These are phyloP conservation scores for Suillus clintonianus DNA, from an alignment of 768 basidiomycete genomes.

Conservation along the genomic window DNA sequence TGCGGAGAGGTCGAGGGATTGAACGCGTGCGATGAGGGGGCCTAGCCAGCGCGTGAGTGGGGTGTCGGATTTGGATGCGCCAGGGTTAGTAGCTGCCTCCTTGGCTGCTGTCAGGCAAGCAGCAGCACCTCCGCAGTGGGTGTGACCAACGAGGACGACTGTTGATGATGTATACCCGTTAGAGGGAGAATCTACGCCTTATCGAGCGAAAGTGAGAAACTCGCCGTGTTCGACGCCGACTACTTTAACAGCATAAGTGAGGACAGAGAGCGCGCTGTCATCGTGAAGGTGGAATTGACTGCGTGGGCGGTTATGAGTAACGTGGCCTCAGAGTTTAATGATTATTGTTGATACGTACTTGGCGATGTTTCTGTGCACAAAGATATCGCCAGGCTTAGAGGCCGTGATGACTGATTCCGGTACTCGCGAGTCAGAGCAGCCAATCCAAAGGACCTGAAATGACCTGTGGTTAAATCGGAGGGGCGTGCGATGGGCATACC, in stretches of 20 bases:
- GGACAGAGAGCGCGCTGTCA: conserved; percentile 67
- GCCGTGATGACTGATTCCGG: conserved; percentile 79
- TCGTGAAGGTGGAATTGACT: conserved; percentile 79
- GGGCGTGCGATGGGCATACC: conserved; percentile 36
- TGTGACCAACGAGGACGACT: conserved; percentile 86
- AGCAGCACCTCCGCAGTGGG: conserved; percentile 75
- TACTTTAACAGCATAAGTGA: conserved; percentile 70
- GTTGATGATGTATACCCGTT: conserved; percentile 2
- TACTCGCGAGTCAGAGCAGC: conserved; percentile 86
- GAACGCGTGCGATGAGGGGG: conserved; percentile 57
- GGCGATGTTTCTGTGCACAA: conserved; percentile 87
- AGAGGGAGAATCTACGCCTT: conserved; percentile 26
- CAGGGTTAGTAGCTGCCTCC: conserved; percentile 24
- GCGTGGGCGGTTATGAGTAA: neutral
- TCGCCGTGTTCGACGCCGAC: conserved; percentile 79
- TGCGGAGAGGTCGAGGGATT: conserved; percentile 44
- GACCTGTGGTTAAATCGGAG: neutral
- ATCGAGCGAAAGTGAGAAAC: conserved; percentile 37
- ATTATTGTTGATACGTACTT: conserved; percentile 55
- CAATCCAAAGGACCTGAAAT: conserved; percentile 73
- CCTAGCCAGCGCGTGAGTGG: conserved; percentile 72
- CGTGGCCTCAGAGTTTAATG: neutral
- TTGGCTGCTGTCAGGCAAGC: conserved; percentile 53
- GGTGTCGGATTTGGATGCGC: conserved; percentile 35
- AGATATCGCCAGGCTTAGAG: conserved; percentile 81